phyloP scores from a whole-genome alignment of 2,329 filamentous ascomycete species.

The Nothophoma quercina region DNA sequence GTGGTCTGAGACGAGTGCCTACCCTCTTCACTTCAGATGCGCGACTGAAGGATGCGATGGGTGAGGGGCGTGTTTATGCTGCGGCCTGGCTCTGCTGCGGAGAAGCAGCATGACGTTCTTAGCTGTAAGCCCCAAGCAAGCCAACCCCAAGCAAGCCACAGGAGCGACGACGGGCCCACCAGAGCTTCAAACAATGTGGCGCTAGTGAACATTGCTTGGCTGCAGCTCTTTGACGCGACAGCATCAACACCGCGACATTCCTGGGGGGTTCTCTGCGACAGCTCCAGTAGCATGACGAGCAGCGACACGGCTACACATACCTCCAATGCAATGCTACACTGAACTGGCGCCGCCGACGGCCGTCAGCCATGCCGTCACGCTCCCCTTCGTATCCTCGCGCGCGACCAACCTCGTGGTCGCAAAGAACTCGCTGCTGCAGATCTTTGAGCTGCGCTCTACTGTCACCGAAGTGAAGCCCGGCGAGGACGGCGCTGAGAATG shows the following conservation, averaged over 20 bases:
- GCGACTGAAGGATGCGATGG: not conserved
- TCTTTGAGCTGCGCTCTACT: slow-evolving; percentile 78
- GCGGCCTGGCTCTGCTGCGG: slow-evolving; percentile 3
- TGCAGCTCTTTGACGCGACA: not conserved
- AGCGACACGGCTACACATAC: not conserved
- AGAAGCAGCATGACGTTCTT: slow-evolving; percentile 10
- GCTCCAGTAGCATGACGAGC: not conserved
- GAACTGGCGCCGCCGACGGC: slow-evolving; percentile 94
- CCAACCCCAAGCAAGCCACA: too few species aligned
- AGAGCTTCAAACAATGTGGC: not conserved
- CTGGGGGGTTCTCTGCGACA: not conserved
- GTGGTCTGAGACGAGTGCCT: not conserved
- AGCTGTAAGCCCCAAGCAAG: too few species aligned
- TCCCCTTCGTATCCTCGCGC: slow-evolving; percentile 78
- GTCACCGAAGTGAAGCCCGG: slow-evolving; percentile 63
- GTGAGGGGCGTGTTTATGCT: not conserved
- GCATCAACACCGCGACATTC: not conserved
- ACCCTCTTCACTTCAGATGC: not conserved
- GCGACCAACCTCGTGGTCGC: slow-evolving; percentile 88
- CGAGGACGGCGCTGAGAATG: slow-evolving; percentile 49
- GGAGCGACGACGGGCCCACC: slow-evolving; percentile 3
- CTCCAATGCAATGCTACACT: slow-evolving; percentile 92
- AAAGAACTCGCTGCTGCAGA: slow-evolving; percentile 90
- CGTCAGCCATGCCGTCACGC: slow-evolving; percentile 83
- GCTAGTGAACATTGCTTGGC: slow-evolving; percentile 4